These are phyloP conservation scores for Aphanomyces astaci DNA, from an alignment of 352 stramenopile genomes.

Conservation along the genomic window DNA sequence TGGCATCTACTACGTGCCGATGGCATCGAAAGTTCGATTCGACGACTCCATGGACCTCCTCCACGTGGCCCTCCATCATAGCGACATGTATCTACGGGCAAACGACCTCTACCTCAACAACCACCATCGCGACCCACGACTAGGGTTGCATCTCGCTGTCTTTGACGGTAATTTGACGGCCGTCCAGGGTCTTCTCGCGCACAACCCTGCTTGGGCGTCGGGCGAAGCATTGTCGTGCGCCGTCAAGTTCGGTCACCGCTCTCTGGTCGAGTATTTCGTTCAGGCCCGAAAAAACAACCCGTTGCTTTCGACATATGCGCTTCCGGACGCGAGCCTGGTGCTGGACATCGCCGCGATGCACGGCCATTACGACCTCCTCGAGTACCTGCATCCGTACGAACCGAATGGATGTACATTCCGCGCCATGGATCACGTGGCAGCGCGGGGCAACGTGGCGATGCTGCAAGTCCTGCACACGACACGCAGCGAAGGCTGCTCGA, in stretches of 20 bases:
- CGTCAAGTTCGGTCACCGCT: neutral
- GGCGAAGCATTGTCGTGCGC: neutral
- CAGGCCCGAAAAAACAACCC: neutral
- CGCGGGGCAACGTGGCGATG: neutral
- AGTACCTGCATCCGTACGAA: slow-evolving; percentile 10
- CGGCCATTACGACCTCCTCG: neutral
- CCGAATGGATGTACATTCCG: neutral
- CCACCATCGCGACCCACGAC: neutral
- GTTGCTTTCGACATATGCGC: neutral
- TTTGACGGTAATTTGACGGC: neutral
- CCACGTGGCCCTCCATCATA: neutral
- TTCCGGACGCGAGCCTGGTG: neutral
- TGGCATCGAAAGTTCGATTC: neutral
- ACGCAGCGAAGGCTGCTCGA: slow-evolving; percentile 20
- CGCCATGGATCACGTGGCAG: slow-evolving; percentile 12
- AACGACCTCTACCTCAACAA: slow-evolving; percentile 7
- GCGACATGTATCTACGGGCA: neutral
- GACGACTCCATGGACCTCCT: neutral
- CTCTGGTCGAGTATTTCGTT: neutral
- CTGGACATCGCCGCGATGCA: slow-evolving; percentile 14
- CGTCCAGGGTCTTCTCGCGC: neutral
- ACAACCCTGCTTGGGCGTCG: neutral
- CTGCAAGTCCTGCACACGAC: slow-evolving; percentile 14
- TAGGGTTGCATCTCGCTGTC: neutral
- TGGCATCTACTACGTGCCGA: slow-evolving; percentile 5